Evolutionary conservation across 2,329 filamentous ascomycete genomes (phyloP), one percentile per base, ranked within the genome.

Genomic region (Cryphonectria carpinicola): DNA sequence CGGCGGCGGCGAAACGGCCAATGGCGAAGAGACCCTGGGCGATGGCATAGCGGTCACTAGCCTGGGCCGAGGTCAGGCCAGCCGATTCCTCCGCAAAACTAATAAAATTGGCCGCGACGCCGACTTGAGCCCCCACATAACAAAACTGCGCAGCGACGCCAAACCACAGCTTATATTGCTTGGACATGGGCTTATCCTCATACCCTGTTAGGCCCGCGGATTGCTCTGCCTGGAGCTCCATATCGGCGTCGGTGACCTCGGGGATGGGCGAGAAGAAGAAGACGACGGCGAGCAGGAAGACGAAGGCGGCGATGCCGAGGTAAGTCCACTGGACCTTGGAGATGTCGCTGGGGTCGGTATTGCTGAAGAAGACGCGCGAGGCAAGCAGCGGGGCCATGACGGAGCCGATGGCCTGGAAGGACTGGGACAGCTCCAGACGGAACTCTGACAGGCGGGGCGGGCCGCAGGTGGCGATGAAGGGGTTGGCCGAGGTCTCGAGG

Each of bases 261-360:
- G 91, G 90, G 66, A 92, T 90, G 11, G 85, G 85, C 11, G 88
- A 87, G 63, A 92, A 80, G 80, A 88, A 91, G 78, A 93, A 92
- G 22, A 90, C 82, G 3, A 84, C 79, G 0, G 90, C 90, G 4
- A 94, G 84, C 1, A 88, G 77, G 74, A 88, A 88, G 46, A 93
- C 92, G 72, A 93, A 93, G 76, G 86, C 83, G 2, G 90, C 90
- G 70, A 93, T 92, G 56, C 88, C 88, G 6, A 93, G 85, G 74
- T 93, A 93, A 0, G 92, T 89, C 88, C 89, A 94, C 80, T 93
- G 91, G 1, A 94, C 91, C 65, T 89, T 88, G 73, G 84, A 84
- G 2, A 93, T 82, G 3, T 87, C 87, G 11, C 81, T 79, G 14
- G 87, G 83, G 67, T 86, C 84, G 64, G 85, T 83, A 56, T 87